Evolutionary conservation across 306 rosid species (phyloP).

Genomic region (Cicer chorassanicum): DNA sequence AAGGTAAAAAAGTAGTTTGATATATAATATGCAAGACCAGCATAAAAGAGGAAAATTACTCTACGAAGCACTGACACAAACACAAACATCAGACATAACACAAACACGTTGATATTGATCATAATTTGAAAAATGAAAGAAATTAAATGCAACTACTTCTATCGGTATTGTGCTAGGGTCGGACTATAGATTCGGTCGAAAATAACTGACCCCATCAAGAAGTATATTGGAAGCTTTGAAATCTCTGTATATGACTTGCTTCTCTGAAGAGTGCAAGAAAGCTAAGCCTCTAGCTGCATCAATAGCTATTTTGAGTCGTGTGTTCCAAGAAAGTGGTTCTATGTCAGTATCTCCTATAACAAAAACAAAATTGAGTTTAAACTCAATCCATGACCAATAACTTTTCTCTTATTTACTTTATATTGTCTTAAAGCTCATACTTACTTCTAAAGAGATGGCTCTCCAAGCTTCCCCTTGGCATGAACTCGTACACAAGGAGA

Average conservation of each 20-base stretch:
- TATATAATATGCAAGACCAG: too few species aligned
- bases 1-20: not conserved
- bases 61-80: too few species aligned
- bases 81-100: too few species aligned
- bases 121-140: too few species aligned
- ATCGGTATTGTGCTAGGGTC: too few species aligned
- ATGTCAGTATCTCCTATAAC: constrained; percentile 55
- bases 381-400: constrained; percentile 14
- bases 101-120: too few species aligned
- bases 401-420: constrained; percentile 1
- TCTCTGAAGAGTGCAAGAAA: constrained; percentile 76
- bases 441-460: constrained; percentile 89
- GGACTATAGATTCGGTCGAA: not conserved
- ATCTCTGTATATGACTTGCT: constrained; percentile 83
- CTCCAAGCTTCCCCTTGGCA: constrained; percentile 92
- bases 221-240: constrained; percentile 92
- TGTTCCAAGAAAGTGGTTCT: constrained; percentile 74
- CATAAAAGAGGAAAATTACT: too few species aligned
- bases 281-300: constrained; percentile 93
- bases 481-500: constrained; percentile 90
- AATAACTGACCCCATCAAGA: constrained; percentile 74
- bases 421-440: constrained; percentile 53
- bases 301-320: constrained; percentile 70
- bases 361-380: constrained; percentile 22
- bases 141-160: not conserved